These are phyloP conservation scores for Aulographum hederae DNA, from an alignment of 2,329 filamentous ascomycete genomes.

Conservation along the genomic window DNA sequence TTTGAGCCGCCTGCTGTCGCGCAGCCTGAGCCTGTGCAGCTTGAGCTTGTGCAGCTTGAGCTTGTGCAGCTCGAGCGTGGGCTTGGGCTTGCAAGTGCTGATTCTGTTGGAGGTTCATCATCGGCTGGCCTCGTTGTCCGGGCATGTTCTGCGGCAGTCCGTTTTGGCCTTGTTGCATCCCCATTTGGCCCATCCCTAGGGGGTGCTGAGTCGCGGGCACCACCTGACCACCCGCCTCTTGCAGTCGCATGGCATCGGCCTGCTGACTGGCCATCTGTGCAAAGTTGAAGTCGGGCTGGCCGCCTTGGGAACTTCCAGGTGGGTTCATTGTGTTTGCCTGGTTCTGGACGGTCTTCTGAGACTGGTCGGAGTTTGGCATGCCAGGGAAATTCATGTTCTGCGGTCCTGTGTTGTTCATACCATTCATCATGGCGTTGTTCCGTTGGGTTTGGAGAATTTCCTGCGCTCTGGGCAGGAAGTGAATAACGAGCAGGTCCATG, in stretches of 20 bases:
- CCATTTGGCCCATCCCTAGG: slow-evolving; percentile 11
- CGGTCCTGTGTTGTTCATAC: too few species aligned
- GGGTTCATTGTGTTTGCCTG: slow-evolving; percentile 16
- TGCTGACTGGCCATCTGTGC: slow-evolving; percentile 42
- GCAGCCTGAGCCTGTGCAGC: slow-evolving; percentile 23
- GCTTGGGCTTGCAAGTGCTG: slow-evolving; percentile 12
- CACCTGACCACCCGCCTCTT: slow-evolving; percentile 43
- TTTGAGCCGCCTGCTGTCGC: slow-evolving; percentile 17
- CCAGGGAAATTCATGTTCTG: slow-evolving; percentile 2
- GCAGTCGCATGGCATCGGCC: slow-evolving; percentile 39
- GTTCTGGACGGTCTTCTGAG: slow-evolving; percentile 11
- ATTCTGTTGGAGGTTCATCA: slow-evolving; percentile 12
- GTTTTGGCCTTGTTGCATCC: slow-evolving; percentile 19
- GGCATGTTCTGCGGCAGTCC: slow-evolving; percentile 17
- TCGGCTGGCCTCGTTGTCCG: slow-evolving; percentile 10
- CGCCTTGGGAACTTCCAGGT: slow-evolving; percentile 20
- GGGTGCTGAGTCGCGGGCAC: slow-evolving; percentile 36
- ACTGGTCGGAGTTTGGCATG: slow-evolving; percentile 1
- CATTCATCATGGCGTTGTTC: slow-evolving; percentile 8
- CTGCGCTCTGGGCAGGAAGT: slow-evolving; percentile 19
- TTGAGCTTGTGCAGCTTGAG: slow-evolving; percentile 17
- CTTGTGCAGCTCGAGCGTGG: slow-evolving; percentile 16
- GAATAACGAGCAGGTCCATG: slow-evolving; percentile 30
- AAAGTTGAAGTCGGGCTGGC: slow-evolving; percentile 24
- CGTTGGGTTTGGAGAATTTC: slow-evolving; percentile 17